Base-by-base conservation (phyloP, 192 early-diverging fungal genomes). In the Coemansia sp. region DNA sequence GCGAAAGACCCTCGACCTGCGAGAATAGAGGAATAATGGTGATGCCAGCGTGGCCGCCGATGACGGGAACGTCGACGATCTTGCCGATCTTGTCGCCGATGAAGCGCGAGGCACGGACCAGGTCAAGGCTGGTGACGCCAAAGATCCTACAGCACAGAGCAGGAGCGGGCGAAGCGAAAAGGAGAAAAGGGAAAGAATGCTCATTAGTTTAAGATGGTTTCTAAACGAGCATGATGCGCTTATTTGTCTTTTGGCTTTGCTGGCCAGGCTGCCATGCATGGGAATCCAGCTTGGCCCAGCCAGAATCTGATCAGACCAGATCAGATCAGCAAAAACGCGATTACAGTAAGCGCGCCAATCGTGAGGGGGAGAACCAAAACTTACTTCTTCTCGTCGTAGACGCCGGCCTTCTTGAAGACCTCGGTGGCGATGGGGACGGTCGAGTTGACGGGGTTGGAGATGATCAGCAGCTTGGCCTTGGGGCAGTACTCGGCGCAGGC, bases 21-120 rank as follows among this genome's bases (percentile, higher is more conserved):
- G 89, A 91, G 72, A 99, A 90, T 35, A 99, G 79, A 27, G 97
- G 97, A 49, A 98, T 85, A 70, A 99, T 99, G 78, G 97, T 98
- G 60, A 93, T 85, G 46, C 97, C 97, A 64, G 91, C 91, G 85
- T 99, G 97, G 49, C 97, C 97, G 58, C 96, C 96, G 66, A 95
- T 85, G 55, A 98, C 92, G 39, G 89, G 87, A 45, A 97, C 89
- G 30, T 88, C 89, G 50, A 88, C 86, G 60, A 86, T 65, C 64
- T 81, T 76, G 67, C 83, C 84, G 71, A 88, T 84, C 82, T 91
- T 83, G 69, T 95, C 90, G 64, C 85, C 86, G 54, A 97, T 87
- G 68, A 99, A 99, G 71, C 91, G 89, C 61, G 94, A 95, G 48
- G 97, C 92, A 66, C 97, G 95, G 71, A 98, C 93, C 60, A 97